Evolutionary conservation across 192 early-diverging fungal species (phyloP).

Genomic region (Rhizoclosmatium sp.): DNA sequence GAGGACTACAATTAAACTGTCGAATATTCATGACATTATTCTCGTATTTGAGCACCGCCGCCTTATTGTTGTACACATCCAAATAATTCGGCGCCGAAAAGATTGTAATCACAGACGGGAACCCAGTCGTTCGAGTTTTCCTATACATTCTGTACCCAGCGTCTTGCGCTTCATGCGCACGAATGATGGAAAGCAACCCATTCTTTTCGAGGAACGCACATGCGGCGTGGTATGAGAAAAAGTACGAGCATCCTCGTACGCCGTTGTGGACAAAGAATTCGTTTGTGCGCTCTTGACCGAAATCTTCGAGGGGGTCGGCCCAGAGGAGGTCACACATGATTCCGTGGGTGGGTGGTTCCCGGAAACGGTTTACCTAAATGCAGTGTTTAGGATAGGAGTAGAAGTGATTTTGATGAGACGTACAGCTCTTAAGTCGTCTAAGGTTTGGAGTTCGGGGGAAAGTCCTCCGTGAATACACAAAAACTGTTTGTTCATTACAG

Average conservation of each 20-base stretch:
- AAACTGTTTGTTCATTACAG: constrained; percentile 95
- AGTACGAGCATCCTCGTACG: constrained; percentile 94
- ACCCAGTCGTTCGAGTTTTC: constrained; percentile 90
- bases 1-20: constrained; percentile 92
- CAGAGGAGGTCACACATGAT: constrained; percentile 95
- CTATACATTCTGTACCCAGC: constrained; percentile 97
- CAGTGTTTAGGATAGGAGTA: background rate
- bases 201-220: constrained; percentile 95
- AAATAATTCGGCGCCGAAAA: constrained; percentile 98
- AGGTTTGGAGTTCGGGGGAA: constrained; percentile 89
- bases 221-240: constrained; percentile 86
- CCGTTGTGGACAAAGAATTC: constrained; percentile 92
- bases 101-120: constrained; percentile 96
- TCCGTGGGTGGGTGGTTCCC: constrained; percentile 93
- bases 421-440: constrained; percentile 84
- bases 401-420: background rate
- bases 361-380: constrained; percentile 84
- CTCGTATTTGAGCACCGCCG: constrained; percentile 97
- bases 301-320: constrained; percentile 96
- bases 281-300: constrained; percentile 93
- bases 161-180: constrained; percentile 99
- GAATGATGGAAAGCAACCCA: constrained; percentile 91
- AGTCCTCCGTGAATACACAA: constrained; percentile 97
- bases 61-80: constrained; percentile 99
- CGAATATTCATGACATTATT: constrained; percentile 99